A percentile compares a stretch with the other conserved stretches of the same genome.
Evolutionary conservation across 495 filamentous ascomycete species (phyloP).

Genomic region (Staphylotrichum tortipilum): DNA sequence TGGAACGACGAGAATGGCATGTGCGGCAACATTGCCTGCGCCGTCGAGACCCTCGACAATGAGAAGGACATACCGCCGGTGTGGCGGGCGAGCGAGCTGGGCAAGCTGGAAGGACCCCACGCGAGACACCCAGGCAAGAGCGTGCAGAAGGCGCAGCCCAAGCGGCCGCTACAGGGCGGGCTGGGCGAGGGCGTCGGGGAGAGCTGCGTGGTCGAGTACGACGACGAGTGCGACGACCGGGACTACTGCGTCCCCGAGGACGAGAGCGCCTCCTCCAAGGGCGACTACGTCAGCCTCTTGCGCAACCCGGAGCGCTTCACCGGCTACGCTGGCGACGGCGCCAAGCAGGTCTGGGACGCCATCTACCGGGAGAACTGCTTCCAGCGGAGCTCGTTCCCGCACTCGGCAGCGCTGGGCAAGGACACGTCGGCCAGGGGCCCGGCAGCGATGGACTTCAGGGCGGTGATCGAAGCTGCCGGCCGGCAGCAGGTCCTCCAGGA

Average conservation of each 20-base stretch:
- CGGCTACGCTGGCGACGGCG: slow-evolving; percentile 75
- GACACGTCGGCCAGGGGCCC: slow-evolving; percentile 40
- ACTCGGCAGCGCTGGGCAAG: slow-evolving; percentile 36
- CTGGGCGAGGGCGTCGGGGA: slow-evolving; percentile 83
- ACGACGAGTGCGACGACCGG: slow-evolving; percentile 94
- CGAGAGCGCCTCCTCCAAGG: slow-evolving; percentile 74
- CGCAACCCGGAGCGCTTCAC: slow-evolving; percentile 95
- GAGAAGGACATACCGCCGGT: slow-evolving; percentile 86
- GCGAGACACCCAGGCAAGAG: slow-evolving; percentile 76
- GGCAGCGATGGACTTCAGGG: slow-evolving; percentile 75
- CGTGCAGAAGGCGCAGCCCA: slow-evolving; percentile 57
- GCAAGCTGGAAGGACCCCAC: slow-evolving; percentile 85
- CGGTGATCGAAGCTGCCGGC: slow-evolving; percentile 65
- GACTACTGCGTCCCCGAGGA: slow-evolving; percentile 98
- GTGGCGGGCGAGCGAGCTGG: slow-evolving; percentile 87
- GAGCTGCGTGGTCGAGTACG: slow-evolving; percentile 93
- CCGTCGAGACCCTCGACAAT: slow-evolving; percentile 92
- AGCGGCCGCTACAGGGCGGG: slow-evolving; percentile 68
- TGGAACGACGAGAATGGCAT: slow-evolving; percentile 90
- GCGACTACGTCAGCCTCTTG: slow-evolving; percentile 90
- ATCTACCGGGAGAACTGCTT: slow-evolving; percentile 98
- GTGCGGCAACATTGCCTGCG: slow-evolving; percentile 95
- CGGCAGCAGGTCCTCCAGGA: slow-evolving; percentile 49
- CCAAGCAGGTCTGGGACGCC: slow-evolving; percentile 87
- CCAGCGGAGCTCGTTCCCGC: slow-evolving; percentile 54